Percentiles rank a stretch among this genome's conserved stretches.
These are phyloP conservation scores for Solanum commersonii DNA, from an alignment of 257 asterid species.

Conservation along the genomic window DNA sequence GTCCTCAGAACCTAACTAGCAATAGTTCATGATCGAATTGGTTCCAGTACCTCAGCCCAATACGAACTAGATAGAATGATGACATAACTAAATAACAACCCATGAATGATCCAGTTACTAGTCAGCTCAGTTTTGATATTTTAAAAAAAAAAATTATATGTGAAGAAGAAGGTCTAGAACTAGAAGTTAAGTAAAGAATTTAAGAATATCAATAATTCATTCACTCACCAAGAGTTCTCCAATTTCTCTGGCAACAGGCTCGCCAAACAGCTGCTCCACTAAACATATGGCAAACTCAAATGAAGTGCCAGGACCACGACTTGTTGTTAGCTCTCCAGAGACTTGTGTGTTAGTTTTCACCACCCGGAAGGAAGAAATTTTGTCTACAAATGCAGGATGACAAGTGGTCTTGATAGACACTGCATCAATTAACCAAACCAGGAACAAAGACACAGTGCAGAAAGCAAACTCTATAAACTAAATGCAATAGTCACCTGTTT, in stretches of 20 bases:
- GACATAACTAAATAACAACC: background rate
- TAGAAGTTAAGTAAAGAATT: background rate
- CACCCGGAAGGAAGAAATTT: conserved; percentile 69
- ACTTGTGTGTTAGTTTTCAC: conserved; percentile 73
- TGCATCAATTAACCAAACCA: conserved; percentile 13
- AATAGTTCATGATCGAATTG: background rate
- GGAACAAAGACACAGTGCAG: background rate
- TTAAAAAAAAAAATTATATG: background rate
- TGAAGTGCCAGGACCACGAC: conserved; percentile 95
- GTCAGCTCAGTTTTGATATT: background rate
- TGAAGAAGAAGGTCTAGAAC: background rate
- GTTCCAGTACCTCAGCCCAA: background rate
- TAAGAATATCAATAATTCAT: background rate
- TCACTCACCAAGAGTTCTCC: conserved; percentile 49
- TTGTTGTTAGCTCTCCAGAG: conserved; percentile 83
- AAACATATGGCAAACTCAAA: conserved; percentile 61
- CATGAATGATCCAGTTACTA: background rate
- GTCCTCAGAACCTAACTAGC: background rate
- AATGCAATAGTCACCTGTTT: conserved; percentile 40
- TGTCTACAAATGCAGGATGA: conserved; percentile 89
- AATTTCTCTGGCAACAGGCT: conserved; percentile 47
- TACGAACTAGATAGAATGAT: background rate
- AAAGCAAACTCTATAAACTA: background rate
- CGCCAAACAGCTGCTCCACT: conserved; percentile 85
- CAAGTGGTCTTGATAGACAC: conserved; percentile 57